phyloP scores from a whole-genome alignment of 1,284 basidiomycete genomes.

The Omphalotus olearius region DNA sequence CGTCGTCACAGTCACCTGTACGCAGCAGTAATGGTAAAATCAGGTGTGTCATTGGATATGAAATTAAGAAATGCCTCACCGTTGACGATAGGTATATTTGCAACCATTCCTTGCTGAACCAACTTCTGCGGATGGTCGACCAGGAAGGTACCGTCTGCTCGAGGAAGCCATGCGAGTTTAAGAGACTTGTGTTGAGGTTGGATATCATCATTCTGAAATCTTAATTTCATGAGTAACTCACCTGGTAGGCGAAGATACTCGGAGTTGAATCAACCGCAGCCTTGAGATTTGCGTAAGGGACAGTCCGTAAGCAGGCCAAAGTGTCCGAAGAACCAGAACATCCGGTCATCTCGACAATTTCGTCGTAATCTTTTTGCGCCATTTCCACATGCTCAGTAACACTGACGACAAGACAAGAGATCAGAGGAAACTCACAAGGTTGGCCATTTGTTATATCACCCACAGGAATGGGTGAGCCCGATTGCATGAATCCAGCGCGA shows the following conservation, averaged over 20 bases:
- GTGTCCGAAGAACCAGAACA: constrained; percentile 39
- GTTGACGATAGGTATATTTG: constrained; percentile 41
- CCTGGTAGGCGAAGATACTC: constrained; percentile 41
- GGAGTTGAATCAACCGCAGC: constrained; percentile 40
- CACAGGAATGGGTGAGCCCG: constrained; percentile 41
- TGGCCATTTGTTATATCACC: constrained; percentile 39
- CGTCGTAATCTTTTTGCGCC: constrained; percentile 33
- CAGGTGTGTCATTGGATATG: neutral
- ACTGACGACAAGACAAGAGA: neutral
- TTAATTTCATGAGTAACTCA: constrained; percentile 15
- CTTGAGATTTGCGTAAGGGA: constrained; percentile 37
- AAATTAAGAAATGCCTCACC: constrained; percentile 23
- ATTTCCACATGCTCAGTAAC: too few relatives aligned
- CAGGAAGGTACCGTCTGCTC: constrained; percentile 48
- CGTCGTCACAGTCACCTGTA: constrained; percentile 44
- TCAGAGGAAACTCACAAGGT: constrained; percentile 1
- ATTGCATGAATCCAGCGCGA: constrained; percentile 48
- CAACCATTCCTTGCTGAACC: constrained; percentile 36
- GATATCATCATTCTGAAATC: neutral
- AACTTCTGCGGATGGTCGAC: constrained; percentile 36
- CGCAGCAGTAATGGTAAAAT: neutral
- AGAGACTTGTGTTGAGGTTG: constrained; percentile 25
- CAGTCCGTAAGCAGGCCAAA: constrained; percentile 43
- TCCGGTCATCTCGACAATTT: constrained; percentile 39
- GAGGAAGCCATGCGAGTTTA: constrained; percentile 41